Conservation (phyloP, 305 asterid species). For the Fraxinus platypoda region DNA sequence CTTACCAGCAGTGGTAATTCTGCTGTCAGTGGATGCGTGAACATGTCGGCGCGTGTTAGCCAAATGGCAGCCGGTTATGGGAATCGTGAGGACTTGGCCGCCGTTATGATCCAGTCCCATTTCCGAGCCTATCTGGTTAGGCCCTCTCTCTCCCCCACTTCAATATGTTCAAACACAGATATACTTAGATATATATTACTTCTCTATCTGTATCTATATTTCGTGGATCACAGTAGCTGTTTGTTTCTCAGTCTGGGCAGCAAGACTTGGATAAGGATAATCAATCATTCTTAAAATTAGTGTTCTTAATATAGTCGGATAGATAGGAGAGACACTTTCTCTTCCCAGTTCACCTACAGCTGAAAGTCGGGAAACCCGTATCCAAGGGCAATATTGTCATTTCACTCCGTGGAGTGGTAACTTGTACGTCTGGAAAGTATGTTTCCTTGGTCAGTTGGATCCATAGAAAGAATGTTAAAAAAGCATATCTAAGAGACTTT, state of each 20-base stretch:
- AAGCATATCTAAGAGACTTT: no score
- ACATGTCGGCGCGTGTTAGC: background rate
- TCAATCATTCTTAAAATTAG: background rate
- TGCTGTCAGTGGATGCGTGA: background rate
- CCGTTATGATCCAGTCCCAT: conserved; percentile 74
- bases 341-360: background rate
- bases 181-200: background rate
- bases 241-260: background rate
- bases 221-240: background rate
- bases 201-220: background rate
- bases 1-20: conserved; percentile 55
- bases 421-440: background rate
- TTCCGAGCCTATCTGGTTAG: conserved; percentile 89
- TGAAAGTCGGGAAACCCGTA: background rate
- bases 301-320: background rate
- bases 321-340: background rate
- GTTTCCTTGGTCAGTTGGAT: background rate
- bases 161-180: background rate
- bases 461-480: background rate
- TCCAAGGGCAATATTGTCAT: background rate
- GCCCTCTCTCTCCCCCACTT: background rate
- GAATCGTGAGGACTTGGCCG: conserved; percentile 55
- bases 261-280: background rate
- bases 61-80: conserved; percentile 21
- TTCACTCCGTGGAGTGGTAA: background rate